These are phyloP conservation scores for Drechslerella coelobrocha DNA, from an alignment of 2,329 filamentous ascomycete species.

Conservation along the genomic window DNA sequence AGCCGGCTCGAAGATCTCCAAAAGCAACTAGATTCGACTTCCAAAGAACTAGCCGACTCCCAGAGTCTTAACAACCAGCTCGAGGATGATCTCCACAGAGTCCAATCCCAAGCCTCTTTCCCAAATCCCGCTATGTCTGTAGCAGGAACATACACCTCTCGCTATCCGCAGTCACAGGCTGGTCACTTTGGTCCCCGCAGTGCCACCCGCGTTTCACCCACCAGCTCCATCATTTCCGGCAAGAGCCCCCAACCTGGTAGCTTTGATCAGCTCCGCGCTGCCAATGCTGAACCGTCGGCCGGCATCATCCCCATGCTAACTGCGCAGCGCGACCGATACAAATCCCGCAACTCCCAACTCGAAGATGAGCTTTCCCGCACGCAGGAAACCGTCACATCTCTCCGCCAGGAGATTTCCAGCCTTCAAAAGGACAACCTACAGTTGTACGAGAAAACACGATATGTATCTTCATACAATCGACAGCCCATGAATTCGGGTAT, in stretches of 20 bases:
- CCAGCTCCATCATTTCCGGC: constrained; percentile 98
- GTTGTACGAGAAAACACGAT: constrained; percentile 96
- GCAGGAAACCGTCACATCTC: constrained; percentile 79
- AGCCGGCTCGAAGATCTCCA: constrained; percentile 78
- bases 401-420: constrained; percentile 88
- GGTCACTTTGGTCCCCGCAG: constrained; percentile 63
- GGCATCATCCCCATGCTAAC: constrained; percentile 97
- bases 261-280: constrained; percentile 49
- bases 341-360: constrained; percentile 89
- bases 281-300: constrained; percentile 64
- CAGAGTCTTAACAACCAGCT: constrained; percentile 85
- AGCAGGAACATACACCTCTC: constrained; percentile 85
- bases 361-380: constrained; percentile 87
- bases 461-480: constrained; percentile 90
- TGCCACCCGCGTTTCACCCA: constrained; percentile 78
- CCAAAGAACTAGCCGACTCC: constrained; percentile 83
- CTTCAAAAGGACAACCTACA: constrained; percentile 95
- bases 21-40: constrained; percentile 81
- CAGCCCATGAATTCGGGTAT: constrained; percentile 58
- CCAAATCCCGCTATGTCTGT: constrained; percentile 78
- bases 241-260: constrained; percentile 73
- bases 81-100: constrained; percentile 85
- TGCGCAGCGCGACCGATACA: constrained; percentile 96
- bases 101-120: constrained; percentile 87
- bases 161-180: constrained; percentile 71